These are phyloP conservation scores for Cyclotella baltica DNA, from an alignment of 108 stramenopile genomes.

Conservation along the genomic window DNA sequence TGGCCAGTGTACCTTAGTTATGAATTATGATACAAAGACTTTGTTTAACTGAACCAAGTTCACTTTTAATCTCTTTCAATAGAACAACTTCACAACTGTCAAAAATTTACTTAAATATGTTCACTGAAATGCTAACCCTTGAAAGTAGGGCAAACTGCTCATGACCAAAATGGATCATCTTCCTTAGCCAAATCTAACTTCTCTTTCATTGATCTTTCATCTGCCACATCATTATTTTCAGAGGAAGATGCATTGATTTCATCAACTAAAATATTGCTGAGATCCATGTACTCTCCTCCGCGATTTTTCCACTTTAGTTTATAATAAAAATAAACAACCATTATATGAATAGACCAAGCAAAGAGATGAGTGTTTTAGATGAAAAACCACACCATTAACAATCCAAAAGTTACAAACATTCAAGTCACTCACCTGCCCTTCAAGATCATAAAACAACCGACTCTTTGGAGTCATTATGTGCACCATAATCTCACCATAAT, in stretches of 20 bases:
- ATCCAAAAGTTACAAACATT: not conserved
- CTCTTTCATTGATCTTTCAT: conserved; percentile 32
- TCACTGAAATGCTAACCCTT: too few relatives aligned
- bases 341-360: not conserved
- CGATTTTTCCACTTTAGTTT: conserved; percentile 20
- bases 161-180: conserved; percentile 90
- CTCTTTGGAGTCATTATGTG: conserved; percentile 94
- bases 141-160: too few relatives aligned
- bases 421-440: conserved; percentile 55
- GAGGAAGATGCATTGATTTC: conserved; percentile 14
- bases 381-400: not conserved
- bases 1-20: too few relatives aligned
- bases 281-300: conserved; percentile 68
- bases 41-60: too few relatives aligned
- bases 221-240: conserved; percentile 12
- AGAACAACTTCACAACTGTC: too few relatives aligned
- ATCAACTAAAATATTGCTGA: conserved; percentile 63
- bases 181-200: conserved; percentile 49
- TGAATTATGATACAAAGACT: too few relatives aligned
- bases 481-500: conserved; percentile 92
- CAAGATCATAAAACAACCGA: conserved; percentile 90
- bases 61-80: too few relatives aligned
- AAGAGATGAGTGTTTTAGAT: not conserved
- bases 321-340: too few relatives aligned
- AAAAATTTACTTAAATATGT: too few relatives aligned